Evolutionary conservation across 2,329 filamentous ascomycete species (phyloP), one percentile per base, ranked within the genome.

Genomic region (Esteya vermicola): DNA sequence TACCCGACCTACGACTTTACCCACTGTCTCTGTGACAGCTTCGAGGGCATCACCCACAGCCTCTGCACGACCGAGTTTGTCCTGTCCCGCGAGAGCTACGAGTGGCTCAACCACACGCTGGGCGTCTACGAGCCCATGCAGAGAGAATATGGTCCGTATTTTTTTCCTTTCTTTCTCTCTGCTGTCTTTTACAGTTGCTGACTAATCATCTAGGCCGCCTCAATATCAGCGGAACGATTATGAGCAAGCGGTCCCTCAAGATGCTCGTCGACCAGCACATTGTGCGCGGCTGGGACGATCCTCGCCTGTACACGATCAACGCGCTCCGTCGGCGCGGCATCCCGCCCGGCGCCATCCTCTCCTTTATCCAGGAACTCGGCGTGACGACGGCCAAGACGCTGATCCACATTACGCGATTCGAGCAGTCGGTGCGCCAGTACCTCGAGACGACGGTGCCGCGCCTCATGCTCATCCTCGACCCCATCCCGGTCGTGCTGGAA

Each of bases 1-100:
- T 95, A 94, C 57, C 91, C 91, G 0, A 93, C 89, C 0, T 95
- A 95, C 54, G 88, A 94, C 57, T 93, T 93, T 56, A 82, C 81
- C 0, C 85, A 93, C 63, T 93, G 84, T 57, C 67, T 95, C 20
- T 89, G 84, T 51, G 91, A 96, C 68, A 88, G 83, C 50, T 85
- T 95, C 47, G 91, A 96, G 59, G 73, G 74, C 16, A 93, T 96
- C 52, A 88, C 88, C 0, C 89, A 95, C 63, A 89, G 81, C 13
- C 67, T 96, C 18, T 96, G 89, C 57, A 96, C 91, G 0, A 89
- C 83, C 2, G 91, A 96, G 57, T 49, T 96, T 52, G 77, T 88
- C 48, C 75, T 84, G 38, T 81, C 83, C 18, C 68, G 89, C 43
- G 78, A 83, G 35, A 91, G 84, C 30, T 98, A 96, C 54, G 88